Base-by-base conservation (phyloP, 2,329 filamentous ascomycete genomes). In the Penicillium italicum region DNA sequence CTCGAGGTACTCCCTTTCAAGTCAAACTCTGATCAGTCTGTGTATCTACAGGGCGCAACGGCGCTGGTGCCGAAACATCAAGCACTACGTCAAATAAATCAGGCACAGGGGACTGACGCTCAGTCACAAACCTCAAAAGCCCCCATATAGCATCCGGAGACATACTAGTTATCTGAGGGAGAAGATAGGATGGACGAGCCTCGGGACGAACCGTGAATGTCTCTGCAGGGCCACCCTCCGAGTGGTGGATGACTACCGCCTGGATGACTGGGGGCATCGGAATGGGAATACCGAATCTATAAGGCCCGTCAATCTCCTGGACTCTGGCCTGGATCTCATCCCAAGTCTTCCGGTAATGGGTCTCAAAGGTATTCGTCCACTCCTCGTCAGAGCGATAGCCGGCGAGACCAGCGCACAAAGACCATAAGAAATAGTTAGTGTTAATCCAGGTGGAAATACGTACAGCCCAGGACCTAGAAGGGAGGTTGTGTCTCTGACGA, bases 391-490 rank as follows among this genome's bases (percentile, higher is more conserved):
- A 20, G 11, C 14, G 20, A 24, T 28, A 34, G 5, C 2, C n/a
- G n/a, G 51, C 51, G 2, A 42, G 51, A 10, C 36, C 44, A 11
- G 44, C 44, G 28, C 36, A 54, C 8, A 42, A n/a, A 28, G 10
- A n/a, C 51, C 51, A 54, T 14, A 54, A 16, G 28, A 54, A 54
- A 37, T 54, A 50, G 37, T 54, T 42, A 20, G 51, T 50, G 37
- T 54, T 54, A n/a, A 43, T n/a, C 51, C 51, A 54, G 11, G 34
- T 48, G 3, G 49, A 45, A 5, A 52, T 43, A 16, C 10, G 14
- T 5, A 50, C 28, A 0, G 48, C 34, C 46, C 46, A 50, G 18
- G 48, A 50, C 18, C 28, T 41, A n/a, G 30, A 26, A 4, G 38
- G 38, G 8, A 44, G 34, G 3, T 34, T 47, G 12, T 33, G 20